Percentiles rank a stretch among this genome's conserved stretches.
Conservation (phyloP, 176 grass and related monocot species). For the Carex cristatella region DNA sequence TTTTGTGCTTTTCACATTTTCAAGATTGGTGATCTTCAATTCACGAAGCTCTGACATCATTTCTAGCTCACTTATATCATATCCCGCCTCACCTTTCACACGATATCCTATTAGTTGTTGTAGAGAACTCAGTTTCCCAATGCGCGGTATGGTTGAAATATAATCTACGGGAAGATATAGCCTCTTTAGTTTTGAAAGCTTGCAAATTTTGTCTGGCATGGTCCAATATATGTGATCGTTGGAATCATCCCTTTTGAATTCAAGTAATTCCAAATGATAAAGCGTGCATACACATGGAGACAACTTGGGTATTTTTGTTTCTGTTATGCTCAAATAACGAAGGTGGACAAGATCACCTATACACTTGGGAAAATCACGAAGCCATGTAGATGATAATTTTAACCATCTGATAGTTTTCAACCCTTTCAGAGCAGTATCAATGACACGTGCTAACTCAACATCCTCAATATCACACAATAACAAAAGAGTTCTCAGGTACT, state of each 20-base stretch:
- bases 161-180: no score
- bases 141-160: no score
- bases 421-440: constrained; percentile 5
- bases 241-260: no score
- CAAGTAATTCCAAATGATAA: constrained; percentile 31
- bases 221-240: background rate
- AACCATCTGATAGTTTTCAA: constrained; percentile 7
- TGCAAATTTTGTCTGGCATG: background rate
- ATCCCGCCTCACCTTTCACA: no score
- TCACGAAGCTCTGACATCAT: no score
- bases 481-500: constrained; percentile 23
- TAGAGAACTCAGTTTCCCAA: no score
- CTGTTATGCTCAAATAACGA: background rate
- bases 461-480: constrained; percentile 15
- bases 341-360: constrained; percentile 24
- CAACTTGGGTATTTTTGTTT: background rate
- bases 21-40: no score
- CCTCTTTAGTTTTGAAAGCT: no score
- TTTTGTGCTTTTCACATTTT: no score
- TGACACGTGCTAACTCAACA: background rate
- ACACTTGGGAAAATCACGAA: background rate
- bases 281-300: constrained; percentile 2
- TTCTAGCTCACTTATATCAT: no score
- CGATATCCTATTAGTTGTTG: no score
- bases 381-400: background rate